A percentile compares a stretch with the other conserved stretches of the same genome.
Conservation (phyloP, 805 yeast species). For the Candida xiaguanensis region DNA sequence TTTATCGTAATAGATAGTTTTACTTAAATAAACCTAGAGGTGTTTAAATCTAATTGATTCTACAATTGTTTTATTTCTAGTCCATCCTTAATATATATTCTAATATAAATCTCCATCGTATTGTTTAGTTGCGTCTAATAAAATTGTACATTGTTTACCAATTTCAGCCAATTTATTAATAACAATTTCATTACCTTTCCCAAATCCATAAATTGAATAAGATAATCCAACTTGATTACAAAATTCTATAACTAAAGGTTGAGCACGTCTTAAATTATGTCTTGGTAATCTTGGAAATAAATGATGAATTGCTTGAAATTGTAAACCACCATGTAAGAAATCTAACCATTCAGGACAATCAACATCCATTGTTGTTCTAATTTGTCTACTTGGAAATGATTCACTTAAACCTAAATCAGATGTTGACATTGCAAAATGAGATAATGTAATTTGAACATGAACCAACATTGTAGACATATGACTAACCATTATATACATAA, state of each 20-base stretch:
- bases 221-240: slow-evolving; percentile 73
- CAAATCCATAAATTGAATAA: slow-evolving; percentile 82
- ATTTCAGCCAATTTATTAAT: slow-evolving; percentile 67
- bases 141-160: slow-evolving; percentile 72
- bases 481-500: slow-evolving; percentile 63
- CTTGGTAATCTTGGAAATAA: slow-evolving; percentile 86
- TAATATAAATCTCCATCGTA: slow-evolving; percentile 14
- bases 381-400: slow-evolving; percentile 72
- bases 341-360: slow-evolving; percentile 93
- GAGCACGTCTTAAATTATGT: slow-evolving; percentile 77
- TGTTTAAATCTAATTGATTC: no score
- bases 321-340: slow-evolving; percentile 87
- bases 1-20: no score
- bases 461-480: slow-evolving; percentile 84
- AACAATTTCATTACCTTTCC: slow-evolving; percentile 70
- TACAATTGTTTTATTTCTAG: no score
- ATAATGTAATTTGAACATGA: slow-evolving; percentile 88
- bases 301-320: slow-evolving; percentile 89
- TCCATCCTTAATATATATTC: background rate
- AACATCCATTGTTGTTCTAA: slow-evolving; percentile 92
- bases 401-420: slow-evolving; percentile 80
- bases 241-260: slow-evolving; percentile 66
- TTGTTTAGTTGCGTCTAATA: slow-evolving; percentile 67
- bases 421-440: slow-evolving; percentile 93
- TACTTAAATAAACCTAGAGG: no score